phyloP scores from a whole-genome alignment of 1,284 basidiomycete species.

The Moesziomyces sp. region DNA sequence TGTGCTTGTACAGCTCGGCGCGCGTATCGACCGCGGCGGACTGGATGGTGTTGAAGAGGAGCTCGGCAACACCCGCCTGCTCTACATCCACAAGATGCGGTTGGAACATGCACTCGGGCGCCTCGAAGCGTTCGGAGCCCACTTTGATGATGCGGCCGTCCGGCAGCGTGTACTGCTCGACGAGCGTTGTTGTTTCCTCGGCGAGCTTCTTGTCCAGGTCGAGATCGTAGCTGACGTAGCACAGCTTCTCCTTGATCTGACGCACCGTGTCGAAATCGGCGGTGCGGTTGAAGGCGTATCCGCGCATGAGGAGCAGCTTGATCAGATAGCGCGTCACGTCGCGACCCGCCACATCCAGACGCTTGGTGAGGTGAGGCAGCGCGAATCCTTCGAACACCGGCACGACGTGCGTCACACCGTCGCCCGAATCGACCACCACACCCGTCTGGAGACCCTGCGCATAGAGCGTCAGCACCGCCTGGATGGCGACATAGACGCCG shows the following conservation, averaged over 20 bases:
- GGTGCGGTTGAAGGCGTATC: conserved; percentile 98
- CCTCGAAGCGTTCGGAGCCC: conserved; percentile 98
- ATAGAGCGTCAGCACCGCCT: conserved; percentile 96
- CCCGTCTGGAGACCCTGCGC: conserved; percentile 97
- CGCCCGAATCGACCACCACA: conserved; percentile 97
- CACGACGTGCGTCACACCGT: conserved; percentile 98
- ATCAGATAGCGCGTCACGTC: conserved; percentile 98
- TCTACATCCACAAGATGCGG: conserved; percentile 97
- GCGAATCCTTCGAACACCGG: conserved; percentile 98
- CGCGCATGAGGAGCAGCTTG: conserved; percentile 96
- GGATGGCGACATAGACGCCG: conserved; percentile 96
- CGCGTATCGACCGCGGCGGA: conserved; percentile 89
- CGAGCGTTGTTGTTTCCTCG: conserved; percentile 95
- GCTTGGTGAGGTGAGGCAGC: conserved; percentile 90
- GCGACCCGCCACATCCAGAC: conserved; percentile 91
- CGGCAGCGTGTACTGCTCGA: conserved; percentile 97
- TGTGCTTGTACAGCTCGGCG: conserved; percentile 94
- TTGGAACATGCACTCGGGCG: conserved; percentile 99
- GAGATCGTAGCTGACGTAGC: conserved; percentile 95
- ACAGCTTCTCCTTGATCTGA: conserved; percentile 98
- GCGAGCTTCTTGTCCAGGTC: conserved; percentile 91
- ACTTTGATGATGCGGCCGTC: conserved; percentile 97
- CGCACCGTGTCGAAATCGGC: conserved; percentile 99
- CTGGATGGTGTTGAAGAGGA: conserved; percentile 97
- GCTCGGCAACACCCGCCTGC: conserved; percentile 95